Evolutionary conservation across 2,329 filamentous ascomycete genomes (phyloP).

Genomic region (Fusarium sp.): DNA sequence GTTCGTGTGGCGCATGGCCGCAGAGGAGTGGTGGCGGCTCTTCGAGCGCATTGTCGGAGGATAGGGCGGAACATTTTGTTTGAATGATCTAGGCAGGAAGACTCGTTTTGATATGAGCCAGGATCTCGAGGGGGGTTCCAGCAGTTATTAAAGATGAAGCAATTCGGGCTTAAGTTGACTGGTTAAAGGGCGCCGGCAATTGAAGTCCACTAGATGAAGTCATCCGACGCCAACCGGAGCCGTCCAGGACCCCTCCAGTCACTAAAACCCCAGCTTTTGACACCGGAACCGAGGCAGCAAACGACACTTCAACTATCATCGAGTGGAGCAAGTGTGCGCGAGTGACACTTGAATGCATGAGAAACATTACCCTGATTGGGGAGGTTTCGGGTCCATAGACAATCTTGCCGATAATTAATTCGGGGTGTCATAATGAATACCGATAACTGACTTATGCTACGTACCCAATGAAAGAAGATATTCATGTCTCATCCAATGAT

Average conservation of each 20-base stretch:
- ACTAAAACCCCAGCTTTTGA: slow-evolving; percentile 42
- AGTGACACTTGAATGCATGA: slow-evolving; percentile 12
- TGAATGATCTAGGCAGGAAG: not conserved
- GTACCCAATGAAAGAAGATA: slow-evolving; percentile 14
- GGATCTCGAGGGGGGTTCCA: slow-evolving; percentile 2
- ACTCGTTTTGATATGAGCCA: not conserved
- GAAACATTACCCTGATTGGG: slow-evolving; percentile 20
- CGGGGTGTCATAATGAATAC: slow-evolving; percentile 27
- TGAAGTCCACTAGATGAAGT: slow-evolving; percentile 43
- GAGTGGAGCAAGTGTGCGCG: slow-evolving; percentile 11
- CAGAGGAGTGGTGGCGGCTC: slow-evolving; percentile 29
- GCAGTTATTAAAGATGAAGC: slow-evolving; percentile 38
- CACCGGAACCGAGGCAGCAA: slow-evolving; percentile 40
- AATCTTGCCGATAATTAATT: slow-evolving; percentile 23
- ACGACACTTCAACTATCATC: slow-evolving; percentile 8
- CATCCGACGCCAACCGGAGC: slow-evolving; percentile 48
- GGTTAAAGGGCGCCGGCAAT: slow-evolving; percentile 37
- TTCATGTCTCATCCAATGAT: slow-evolving; percentile 27
- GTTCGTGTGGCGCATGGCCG: slow-evolving; percentile 46
- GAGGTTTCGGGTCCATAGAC: slow-evolving; percentile 17
- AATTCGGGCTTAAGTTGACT: slow-evolving; percentile 19
- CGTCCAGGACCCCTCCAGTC: slow-evolving; percentile 19
- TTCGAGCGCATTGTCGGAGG: slow-evolving; percentile 46
- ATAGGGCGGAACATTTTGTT: slow-evolving; percentile 48
- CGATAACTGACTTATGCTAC: slow-evolving; percentile 24